Conservation (phyloP, 208 protist genomes). For the Leishmania lainsoni region DNA sequence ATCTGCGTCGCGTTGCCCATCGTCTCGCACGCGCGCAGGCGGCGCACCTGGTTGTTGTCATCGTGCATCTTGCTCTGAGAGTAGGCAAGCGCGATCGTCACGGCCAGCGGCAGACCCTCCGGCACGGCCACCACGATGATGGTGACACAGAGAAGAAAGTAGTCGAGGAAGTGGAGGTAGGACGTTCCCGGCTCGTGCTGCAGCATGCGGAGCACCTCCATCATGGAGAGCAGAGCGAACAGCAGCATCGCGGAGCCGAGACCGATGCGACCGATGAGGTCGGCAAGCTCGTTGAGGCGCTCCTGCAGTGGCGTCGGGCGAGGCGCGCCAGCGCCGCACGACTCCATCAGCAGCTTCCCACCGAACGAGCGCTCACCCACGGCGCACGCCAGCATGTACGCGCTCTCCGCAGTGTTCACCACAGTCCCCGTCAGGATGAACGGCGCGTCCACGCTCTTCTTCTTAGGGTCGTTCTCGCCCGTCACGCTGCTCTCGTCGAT, state of each 20-base stretch:
- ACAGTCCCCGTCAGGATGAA: conserved; percentile 92
- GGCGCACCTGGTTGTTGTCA: conserved; percentile 99
- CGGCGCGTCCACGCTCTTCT: conserved; percentile 66
- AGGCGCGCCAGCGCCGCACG: conserved; percentile 37
- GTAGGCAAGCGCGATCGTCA: conserved; percentile 98
- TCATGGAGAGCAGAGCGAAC: conserved; percentile 54
- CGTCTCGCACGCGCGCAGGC: conserved; percentile 97
- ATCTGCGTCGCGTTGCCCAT: conserved; percentile 98
- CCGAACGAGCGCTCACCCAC: conserved; percentile 94
- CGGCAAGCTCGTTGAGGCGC: conserved; percentile 90
- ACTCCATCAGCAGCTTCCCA: conserved; percentile 89
- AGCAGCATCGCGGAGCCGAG: conserved; percentile 73
- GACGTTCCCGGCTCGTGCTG: conserved; percentile 27
- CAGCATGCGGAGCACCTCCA: conserved; percentile 51
- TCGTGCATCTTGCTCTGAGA: conserved; percentile 98
- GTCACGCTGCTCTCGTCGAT: conserved; percentile 95
- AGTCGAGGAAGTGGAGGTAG: conserved; percentile 66
- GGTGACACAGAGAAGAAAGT: conserved; percentile 93
- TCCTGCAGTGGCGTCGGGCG: conserved; percentile 94
- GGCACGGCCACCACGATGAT: conserved; percentile 98
- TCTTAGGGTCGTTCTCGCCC: conserved; percentile 90
- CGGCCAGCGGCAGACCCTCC: conserved; percentile 96
- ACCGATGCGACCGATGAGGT: conserved; percentile 91
- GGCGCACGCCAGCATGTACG: conserved; percentile 89
- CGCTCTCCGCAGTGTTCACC: conserved; percentile 86